phyloP scores from a whole-genome alignment of 2,329 filamentous ascomycete genomes.

The Neopestalotiopsis sp. region DNA sequence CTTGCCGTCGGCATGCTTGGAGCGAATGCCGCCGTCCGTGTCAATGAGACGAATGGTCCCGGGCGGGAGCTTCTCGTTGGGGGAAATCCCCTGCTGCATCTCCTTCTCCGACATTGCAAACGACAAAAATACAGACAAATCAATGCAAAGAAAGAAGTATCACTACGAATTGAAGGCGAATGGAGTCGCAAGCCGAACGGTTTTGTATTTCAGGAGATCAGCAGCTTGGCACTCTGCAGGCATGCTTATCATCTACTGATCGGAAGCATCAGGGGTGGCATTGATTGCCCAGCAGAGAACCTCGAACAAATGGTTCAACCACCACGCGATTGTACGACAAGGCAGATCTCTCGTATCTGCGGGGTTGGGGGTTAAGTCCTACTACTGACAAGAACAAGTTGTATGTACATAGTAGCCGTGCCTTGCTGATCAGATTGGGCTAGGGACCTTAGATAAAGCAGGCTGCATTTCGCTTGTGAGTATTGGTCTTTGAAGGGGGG shows the following conservation, averaged over 20 bases:
- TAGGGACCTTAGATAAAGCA: neutral
- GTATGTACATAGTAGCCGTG: neutral
- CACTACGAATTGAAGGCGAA: too few relatives aligned
- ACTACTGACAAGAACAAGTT: neutral
- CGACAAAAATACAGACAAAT: too few relatives aligned
- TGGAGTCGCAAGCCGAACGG: too few relatives aligned
- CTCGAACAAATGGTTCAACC: neutral
- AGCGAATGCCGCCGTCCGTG: constrained; percentile 36
- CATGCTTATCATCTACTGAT: neutral
- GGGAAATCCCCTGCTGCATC: neutral
- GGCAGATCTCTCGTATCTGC: neutral
- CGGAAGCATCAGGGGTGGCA: neutral
- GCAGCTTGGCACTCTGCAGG: neutral
- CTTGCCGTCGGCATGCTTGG: constrained; percentile 37
- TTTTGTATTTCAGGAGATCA: neutral
- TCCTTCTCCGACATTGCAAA: neutral
- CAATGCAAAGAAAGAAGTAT: too few relatives aligned
- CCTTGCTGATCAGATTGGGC: neutral
- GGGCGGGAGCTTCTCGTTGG: constrained; percentile 24
- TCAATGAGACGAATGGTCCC: constrained; percentile 48
- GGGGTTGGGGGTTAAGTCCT: neutral
- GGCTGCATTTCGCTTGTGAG: neutral
- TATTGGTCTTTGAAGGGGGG: neutral
- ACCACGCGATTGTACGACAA: neutral
- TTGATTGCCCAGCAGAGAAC: neutral